Evolutionary conservation across 1,139 yeast species (phyloP).

Genomic region (Blastobotrys buckinghamii): DNA sequence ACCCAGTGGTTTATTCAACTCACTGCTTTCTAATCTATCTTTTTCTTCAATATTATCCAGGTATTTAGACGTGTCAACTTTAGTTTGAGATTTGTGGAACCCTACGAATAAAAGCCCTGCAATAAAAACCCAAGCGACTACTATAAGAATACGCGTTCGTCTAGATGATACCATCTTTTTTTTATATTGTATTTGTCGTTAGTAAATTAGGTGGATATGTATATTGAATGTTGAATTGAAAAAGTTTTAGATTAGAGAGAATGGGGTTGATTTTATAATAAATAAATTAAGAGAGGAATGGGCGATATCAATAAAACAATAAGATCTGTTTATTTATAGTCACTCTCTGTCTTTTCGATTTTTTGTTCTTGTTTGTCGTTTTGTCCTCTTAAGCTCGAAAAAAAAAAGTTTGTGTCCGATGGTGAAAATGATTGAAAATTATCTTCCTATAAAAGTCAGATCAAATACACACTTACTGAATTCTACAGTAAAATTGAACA

Average conservation of each 20-base stretch:
- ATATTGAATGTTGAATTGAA: not conserved
- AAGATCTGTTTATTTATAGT: too few species aligned
- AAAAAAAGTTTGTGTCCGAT: not conserved
- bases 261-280: not conserved
- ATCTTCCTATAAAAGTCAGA: not conserved
- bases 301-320: not conserved
- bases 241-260: not conserved
- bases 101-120: slow-evolving; percentile 24
- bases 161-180: slow-evolving; percentile 25
- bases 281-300: not conserved
- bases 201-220: too few species aligned
- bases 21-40: slow-evolving; percentile 21
- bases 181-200: too few species aligned
- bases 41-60: slow-evolving; percentile 23
- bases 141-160: slow-evolving; percentile 24
- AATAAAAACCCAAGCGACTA: slow-evolving; percentile 27
- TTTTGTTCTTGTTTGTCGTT: not conserved
- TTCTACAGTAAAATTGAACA: not conserved
- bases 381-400: too few species aligned
- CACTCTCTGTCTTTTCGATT: not conserved
- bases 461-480: too few species aligned
- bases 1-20: slow-evolving; percentile 15
- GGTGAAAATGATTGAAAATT: not conserved
- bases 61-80: slow-evolving; percentile 18
- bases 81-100: slow-evolving; percentile 21